Evolutionary conservation across 1,284 basidiomycete genomes (phyloP), one percentile per base, ranked within the genome.

Genomic region (Ganoderma leucocontextum): DNA sequence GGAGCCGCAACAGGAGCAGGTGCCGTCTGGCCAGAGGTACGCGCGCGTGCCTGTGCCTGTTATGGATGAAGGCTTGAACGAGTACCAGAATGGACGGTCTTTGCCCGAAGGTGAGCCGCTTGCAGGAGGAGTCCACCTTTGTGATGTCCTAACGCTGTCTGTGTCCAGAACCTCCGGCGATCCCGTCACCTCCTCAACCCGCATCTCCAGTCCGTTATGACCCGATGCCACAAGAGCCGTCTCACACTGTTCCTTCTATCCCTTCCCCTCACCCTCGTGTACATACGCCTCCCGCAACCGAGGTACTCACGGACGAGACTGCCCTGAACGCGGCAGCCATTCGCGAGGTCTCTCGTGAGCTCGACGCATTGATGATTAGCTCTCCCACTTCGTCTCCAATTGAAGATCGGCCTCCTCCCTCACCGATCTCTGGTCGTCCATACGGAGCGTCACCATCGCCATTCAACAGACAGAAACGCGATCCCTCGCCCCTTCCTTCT

Each of bases 241-340:
- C 68, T 5, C 41, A 62, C 12, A 55, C 63, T 4, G 29, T 58
- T 8, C 60, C 72, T 4, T 59, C 53, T 0, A 33, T 63, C 0
- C 61, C 62, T 22, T 15, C 25, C 6, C 52, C n/a, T 9, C 65
- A 66, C n/a, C 29, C 63, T 19, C 65, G 65, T 3, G 60, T 62
- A n/a, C 70, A 64, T 0, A 67, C 68, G 10, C 67, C 70, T 25
- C 65, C 68, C 9, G 60, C 64, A 8, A 42, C 59, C 0, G 59
- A 58, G 9, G 67, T 58, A 6, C 59, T 66, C 6, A n/a, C 42
- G 19, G 82, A 85, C 19, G 82, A 85, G 68, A 72, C 77, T 1
- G 82, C 82, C 8, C 81, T 86, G 36, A 87, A 90, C 72, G 87
- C 86, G 2, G 91, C 90, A 10, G 91, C 89, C 25, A 90, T 90